Evolutionary conservation across 352 stramenopile genomes (phyloP).

Genomic region (Peronospora belbahrii): DNA sequence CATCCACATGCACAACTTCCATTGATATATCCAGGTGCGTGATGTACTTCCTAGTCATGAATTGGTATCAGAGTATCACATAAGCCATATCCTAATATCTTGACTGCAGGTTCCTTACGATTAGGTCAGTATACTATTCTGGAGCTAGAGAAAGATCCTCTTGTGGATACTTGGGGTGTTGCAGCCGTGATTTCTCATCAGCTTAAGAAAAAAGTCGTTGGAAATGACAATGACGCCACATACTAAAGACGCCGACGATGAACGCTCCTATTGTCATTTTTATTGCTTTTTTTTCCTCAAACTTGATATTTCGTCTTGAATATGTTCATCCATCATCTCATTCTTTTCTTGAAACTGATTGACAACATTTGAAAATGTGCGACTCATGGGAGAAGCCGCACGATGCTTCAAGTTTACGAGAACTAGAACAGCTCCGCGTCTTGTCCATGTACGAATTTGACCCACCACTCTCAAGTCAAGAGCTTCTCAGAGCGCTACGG

Average conservation of each 20-base stretch:
- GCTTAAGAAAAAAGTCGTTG: conserved; percentile 23
- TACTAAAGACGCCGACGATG: conserved; percentile 3
- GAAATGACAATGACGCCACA: conserved; percentile 1
- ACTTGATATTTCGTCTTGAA: no score
- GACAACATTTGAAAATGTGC: not conserved
- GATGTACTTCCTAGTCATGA: not conserved
- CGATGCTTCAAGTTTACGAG: conserved; percentile 25
- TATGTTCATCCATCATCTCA: no score
- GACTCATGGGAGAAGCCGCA: conserved; percentile 9
- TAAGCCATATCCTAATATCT: not conserved
- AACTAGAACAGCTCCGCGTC: conserved; percentile 50
- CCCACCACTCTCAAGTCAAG: conserved; percentile 28
- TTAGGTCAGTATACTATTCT: conserved; percentile 71
- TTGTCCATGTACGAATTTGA: conserved; percentile 61
- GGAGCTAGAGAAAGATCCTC: conserved; percentile 42
- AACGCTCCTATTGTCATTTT: conserved; percentile 18
- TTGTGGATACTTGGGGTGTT: conserved; percentile 47
- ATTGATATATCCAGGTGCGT: conserved; percentile 56
- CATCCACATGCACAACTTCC: conserved; percentile 32
- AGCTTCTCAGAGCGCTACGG: conserved; percentile 40
- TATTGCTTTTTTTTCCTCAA: no score
- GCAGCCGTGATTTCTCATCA: conserved; percentile 38
- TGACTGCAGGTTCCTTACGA: conserved; percentile 44
- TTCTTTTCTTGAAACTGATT: no score
- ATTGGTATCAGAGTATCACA: not conserved